Evolutionary conservation across 2,329 filamentous ascomycete genomes (phyloP).

Genomic region (Camptophora hylomeconis): DNA sequence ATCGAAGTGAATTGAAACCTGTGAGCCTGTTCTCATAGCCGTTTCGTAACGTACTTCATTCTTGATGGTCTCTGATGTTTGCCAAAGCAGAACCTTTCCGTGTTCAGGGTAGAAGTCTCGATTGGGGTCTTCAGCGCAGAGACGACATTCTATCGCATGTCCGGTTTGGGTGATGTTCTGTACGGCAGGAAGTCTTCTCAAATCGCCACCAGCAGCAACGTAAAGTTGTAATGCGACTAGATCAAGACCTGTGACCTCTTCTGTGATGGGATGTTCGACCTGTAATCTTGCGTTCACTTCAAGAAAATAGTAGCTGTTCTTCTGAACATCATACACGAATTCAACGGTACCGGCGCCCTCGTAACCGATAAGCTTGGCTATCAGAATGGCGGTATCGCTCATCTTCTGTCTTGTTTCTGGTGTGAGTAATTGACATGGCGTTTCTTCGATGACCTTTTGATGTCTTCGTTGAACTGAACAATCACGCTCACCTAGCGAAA

Average conservation of each 20-base stretch:
- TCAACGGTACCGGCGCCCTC: constrained; percentile 34
- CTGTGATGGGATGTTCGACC: constrained; percentile 37
- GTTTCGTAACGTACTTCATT: constrained; percentile 30
- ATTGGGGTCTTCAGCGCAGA: constrained; percentile 32
- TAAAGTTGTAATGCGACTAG: constrained; percentile 26
- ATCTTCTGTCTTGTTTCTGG: constrained; percentile 23
- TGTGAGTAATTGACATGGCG: constrained; percentile 25
- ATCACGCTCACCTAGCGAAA: constrained; percentile 34
- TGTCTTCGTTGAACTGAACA: constrained; percentile 40
- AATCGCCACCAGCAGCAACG: constrained; percentile 21
- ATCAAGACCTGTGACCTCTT: constrained; percentile 27
- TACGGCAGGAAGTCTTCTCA: constrained; percentile 18
- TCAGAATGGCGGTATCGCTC: constrained; percentile 23
- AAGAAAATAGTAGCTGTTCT: constrained; percentile 31
- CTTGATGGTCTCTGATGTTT: constrained; percentile 12
- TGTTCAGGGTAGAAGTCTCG: constrained; percentile 26
- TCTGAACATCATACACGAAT: constrained; percentile 30
- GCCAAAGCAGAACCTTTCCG: constrained; percentile 25
- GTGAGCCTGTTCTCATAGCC: constrained; percentile 24
- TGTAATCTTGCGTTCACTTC: constrained; percentile 39
- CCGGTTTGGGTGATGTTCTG: constrained; percentile 20
- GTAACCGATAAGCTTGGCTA: constrained; percentile 27
- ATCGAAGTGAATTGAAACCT: constrained; percentile 34
- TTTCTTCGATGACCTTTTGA: constrained; percentile 41
- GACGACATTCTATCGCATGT: constrained; percentile 32